These are phyloP conservation scores for Hortaea sp. DNA, from an alignment of 2,329 filamentous ascomycete species.

Conservation along the genomic window DNA sequence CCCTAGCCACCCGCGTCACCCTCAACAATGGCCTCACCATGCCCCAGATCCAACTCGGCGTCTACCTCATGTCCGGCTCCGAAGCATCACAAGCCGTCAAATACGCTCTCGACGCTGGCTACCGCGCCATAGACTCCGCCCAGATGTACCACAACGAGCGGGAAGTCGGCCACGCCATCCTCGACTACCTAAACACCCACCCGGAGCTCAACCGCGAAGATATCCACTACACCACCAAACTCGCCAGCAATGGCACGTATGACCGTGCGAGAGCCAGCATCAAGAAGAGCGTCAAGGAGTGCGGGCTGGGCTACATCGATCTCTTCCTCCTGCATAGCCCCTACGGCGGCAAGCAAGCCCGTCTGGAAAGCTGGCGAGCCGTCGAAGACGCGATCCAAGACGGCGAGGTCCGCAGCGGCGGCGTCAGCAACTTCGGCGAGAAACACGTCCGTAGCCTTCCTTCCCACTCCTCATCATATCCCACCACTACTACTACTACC, in stretches of 20 bases:
- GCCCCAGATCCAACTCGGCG: conserved; percentile 62
- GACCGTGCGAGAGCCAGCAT: conserved; percentile 59
- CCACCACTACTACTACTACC: too few species aligned
- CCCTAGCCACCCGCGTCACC: conserved; percentile 36
- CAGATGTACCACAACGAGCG: conserved; percentile 64
- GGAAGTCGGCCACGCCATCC: conserved; percentile 57
- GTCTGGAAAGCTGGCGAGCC: conserved; percentile 65
- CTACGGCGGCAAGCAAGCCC: conserved; percentile 58
- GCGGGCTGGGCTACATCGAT: conserved; percentile 65
- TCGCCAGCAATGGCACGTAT: conserved; percentile 58
- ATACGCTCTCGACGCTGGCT: conserved; percentile 32
- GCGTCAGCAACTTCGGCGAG: conserved; percentile 70
- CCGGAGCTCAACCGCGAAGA: conserved; percentile 51
- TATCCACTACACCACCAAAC: conserved; percentile 72
- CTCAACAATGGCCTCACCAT: conserved; percentile 57
- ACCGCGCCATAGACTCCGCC: conserved; percentile 47
- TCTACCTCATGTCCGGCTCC: conserved; percentile 58
- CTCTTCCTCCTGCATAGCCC: conserved; percentile 72
- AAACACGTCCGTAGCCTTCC: conserved; percentile 48
- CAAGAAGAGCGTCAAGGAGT: conserved; percentile 51
- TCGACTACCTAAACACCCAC: conserved; percentile 15
- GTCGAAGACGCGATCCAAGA: conserved; percentile 65
- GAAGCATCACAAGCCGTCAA: conserved; percentile 50
- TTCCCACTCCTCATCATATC: background rate
- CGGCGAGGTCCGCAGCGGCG: conserved; percentile 60